Conservation (phyloP, 345 rosid genomes). For the Erodium maritimum region DNA sequence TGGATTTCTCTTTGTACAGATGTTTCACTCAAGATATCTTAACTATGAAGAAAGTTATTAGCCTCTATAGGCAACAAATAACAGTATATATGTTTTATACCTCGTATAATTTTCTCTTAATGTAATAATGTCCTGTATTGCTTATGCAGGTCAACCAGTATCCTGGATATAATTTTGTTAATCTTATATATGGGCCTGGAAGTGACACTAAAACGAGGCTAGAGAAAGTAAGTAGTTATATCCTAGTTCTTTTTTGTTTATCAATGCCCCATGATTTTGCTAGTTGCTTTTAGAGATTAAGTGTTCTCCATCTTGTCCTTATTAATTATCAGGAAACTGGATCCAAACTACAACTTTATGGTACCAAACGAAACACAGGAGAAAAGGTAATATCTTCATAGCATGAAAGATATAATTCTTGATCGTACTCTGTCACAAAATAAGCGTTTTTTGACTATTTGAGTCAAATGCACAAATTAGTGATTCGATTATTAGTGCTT, state of each 20-base stretch:
- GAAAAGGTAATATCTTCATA: constrained; percentile 47
- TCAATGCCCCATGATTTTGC: too few relatives aligned
- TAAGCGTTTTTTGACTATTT: too few relatives aligned
- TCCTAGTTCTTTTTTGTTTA: not conserved
- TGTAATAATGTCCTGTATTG: not conserved
- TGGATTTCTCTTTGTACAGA: not conserved
- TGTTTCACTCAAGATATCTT: not conserved
- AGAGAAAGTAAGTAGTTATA: constrained; percentile 48
- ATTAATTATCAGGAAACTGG: constrained; percentile 60
- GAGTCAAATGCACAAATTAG: too few relatives aligned
- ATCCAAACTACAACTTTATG: constrained; percentile 53
- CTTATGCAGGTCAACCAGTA: constrained; percentile 52
- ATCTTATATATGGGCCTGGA: constrained; percentile 70
- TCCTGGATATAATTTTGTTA: constrained; percentile 61
- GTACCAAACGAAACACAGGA: constrained; percentile 38
- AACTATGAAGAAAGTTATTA: too few relatives aligned
- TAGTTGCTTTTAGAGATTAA: not conserved
- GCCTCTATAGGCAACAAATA: not conserved
- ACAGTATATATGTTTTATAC: too few relatives aligned
- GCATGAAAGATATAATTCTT: constrained; percentile 1
- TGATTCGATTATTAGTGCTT: too few relatives aligned
- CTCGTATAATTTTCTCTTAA: not conserved
- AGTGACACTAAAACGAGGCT: constrained; percentile 66
- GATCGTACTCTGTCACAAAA: not conserved
- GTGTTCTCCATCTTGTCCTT: not conserved